Conservation (phyloP, 2,329 filamentous ascomycete species). For the Fusarium sp. region DNA sequence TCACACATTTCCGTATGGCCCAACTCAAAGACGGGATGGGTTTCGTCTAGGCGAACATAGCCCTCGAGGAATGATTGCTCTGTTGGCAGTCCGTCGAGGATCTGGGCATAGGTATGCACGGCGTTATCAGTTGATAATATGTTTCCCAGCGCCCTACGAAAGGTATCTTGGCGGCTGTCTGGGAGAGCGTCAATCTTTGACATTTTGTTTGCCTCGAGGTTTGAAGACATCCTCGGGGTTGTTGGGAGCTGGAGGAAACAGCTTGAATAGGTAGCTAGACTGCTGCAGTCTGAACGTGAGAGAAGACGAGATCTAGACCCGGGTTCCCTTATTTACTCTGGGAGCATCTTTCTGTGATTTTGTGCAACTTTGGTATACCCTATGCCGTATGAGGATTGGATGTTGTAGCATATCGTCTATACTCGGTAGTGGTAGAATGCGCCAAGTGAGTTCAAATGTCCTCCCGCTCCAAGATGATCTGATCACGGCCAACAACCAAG, state of each 20-base stretch:
- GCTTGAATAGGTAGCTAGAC: neutral
- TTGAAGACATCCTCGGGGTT: neutral
- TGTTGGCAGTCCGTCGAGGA: slow-evolving; percentile 19
- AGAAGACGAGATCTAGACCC: neutral
- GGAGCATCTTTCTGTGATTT: neutral
- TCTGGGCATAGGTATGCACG: slow-evolving; percentile 6
- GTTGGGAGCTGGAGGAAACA: neutral
- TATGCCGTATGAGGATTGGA: neutral
- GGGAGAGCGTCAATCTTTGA: neutral
- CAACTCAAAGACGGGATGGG: neutral
- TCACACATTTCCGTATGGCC: neutral
- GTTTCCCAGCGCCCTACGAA: neutral
- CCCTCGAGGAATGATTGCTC: neutral
- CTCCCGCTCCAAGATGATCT: neutral
- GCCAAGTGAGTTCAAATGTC: neutral
- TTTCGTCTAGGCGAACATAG: fast-evolving
- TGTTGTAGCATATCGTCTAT: neutral
- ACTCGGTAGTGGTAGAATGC: neutral
- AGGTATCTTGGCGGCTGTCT: neutral
- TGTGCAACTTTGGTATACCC: neutral
- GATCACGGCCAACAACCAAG: neutral
- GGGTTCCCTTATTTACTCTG: neutral
- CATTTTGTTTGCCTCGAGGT: too few relatives aligned
- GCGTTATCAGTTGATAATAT: neutral
- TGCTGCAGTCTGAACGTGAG: neutral